Percentiles rank a stretch among this genome's conserved stretches.
These are phyloP conservation scores for Candida buenavistaensis DNA, from an alignment of 1,139 yeast genomes.

Conservation along the genomic window DNA sequence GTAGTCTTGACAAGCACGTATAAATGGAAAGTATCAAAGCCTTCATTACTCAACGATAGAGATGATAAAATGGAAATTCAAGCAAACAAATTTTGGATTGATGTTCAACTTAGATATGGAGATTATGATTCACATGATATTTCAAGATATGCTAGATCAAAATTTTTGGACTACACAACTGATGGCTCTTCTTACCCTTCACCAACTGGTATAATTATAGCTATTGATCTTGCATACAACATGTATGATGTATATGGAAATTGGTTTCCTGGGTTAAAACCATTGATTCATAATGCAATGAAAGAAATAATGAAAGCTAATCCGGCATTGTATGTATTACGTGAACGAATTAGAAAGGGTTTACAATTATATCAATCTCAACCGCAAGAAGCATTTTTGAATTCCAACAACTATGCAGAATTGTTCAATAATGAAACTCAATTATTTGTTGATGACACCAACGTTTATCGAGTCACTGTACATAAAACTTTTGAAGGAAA, in stretches of 20 bases:
- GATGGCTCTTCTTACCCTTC: slow-evolving; percentile 89
- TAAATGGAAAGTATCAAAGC: slow-evolving; percentile 83
- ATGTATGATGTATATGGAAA: slow-evolving; percentile 96
- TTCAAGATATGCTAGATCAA: slow-evolving; percentile 90
- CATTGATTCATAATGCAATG: slow-evolving; percentile 89
- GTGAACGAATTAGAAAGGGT: slow-evolving; percentile 94
- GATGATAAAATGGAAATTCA: slow-evolving; percentile 53
- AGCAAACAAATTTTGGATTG: slow-evolving; percentile 87
- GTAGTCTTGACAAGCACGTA: slow-evolving; percentile 72
- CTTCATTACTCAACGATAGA: slow-evolving; percentile 71
- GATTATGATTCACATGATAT: slow-evolving; percentile 98
- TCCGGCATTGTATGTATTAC: slow-evolving; percentile 86
- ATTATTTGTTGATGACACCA: slow-evolving; percentile 86
- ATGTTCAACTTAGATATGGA: slow-evolving; percentile 92
- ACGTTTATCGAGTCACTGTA: slow-evolving; percentile 90
- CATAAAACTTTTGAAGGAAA: slow-evolving; percentile 95
- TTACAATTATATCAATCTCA: slow-evolving; percentile 91
- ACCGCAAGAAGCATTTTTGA: slow-evolving; percentile 88
- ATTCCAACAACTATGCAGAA: slow-evolving; percentile 88
- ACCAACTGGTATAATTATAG: slow-evolving; percentile 88
- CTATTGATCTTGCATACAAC: slow-evolving; percentile 91
- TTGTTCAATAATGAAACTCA: slow-evolving; percentile 81
- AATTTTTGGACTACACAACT: slow-evolving; percentile 87
- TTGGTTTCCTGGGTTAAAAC: slow-evolving; percentile 95
- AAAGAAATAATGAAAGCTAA: slow-evolving; percentile 91